phyloP scores from a whole-genome alignment of 169 alveolate species.

The Cryptosporidium parvum region DNA sequence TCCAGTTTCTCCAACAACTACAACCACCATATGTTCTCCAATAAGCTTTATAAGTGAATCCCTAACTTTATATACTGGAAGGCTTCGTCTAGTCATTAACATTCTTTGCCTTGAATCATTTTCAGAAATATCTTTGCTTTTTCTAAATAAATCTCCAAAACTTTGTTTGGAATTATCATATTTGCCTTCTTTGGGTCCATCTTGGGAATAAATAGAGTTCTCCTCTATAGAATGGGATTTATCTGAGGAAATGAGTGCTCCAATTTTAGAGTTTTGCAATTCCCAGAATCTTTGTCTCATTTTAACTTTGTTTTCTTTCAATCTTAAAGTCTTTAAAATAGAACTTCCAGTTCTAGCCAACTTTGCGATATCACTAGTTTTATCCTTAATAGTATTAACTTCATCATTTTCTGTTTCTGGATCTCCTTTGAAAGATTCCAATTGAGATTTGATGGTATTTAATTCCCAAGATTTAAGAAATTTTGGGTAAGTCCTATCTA shows the following conservation, averaged over 20 bases:
- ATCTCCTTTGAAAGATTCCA: slow-evolving; percentile 61
- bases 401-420: slow-evolving; percentile 86
- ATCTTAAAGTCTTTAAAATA: slow-evolving; percentile 91
- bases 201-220: neutral
- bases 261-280: slow-evolving; percentile 91
- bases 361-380: slow-evolving; percentile 96
- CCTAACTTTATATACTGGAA: slow-evolving; percentile 87
- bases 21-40: slow-evolving; percentile 93
- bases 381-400: slow-evolving; percentile 95
- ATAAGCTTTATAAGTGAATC: slow-evolving; percentile 78
- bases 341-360: slow-evolving; percentile 96
- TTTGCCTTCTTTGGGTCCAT: neutral
- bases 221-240: neutral
- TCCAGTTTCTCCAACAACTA: slow-evolving; percentile 99
- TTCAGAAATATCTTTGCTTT: slow-evolving; percentile 61
- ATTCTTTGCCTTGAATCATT: slow-evolving; percentile 1
- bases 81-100: slow-evolving; percentile 77
- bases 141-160: slow-evolving; percentile 36
- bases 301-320: slow-evolving; percentile 90
- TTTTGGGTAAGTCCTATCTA: slow-evolving; percentile 94
- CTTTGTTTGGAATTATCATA: slow-evolving; percentile 17
- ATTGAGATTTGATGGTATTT: slow-evolving; percentile 25
- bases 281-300: slow-evolving; percentile 95
- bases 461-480: slow-evolving; percentile 90
- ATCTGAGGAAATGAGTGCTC: slow-evolving; percentile 81